Evolutionary conservation across 257 asterid species (phyloP), one percentile per base, ranked within the genome.

Genomic region (Solanum bukasovii): DNA sequence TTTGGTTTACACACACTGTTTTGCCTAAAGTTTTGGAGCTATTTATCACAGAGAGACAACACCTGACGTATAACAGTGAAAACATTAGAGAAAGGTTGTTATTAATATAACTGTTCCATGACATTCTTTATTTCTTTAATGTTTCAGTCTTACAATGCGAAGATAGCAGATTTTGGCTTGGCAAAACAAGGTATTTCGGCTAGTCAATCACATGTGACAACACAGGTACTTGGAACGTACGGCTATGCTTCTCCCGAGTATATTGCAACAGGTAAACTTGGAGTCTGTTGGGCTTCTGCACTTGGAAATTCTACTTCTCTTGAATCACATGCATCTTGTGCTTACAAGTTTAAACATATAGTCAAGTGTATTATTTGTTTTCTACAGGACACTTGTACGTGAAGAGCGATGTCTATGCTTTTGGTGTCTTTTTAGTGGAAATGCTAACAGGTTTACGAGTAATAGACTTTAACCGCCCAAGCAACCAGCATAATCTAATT

Each of bases 401-500:
- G 34, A 12, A 67, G 20, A 67, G 20, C 35, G 34, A 67, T 67
- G 73, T 67, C 20, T 67, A 67, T 67, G 2, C 34, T 67, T 67
- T 67, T 67, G 73, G 73, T 67, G 73, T 67, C 20, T 2, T 67
- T 67, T 67, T 67, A 25, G 73, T 27, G 73, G 73, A 67, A 67
- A n/a, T 67, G 34, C 73, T 67, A 67, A 12, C 20, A 25, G 35
- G 73, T 11, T 38, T 94, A 27, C 90, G 90, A 21, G 92, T 92
- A 5, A 87, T 94, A 7, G 96, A 95, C 87, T 1, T 44, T 2
- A 91, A 46, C 27, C 94, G 96, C 5, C 96, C 96, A 9, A 42
- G 33, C 1, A 90, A 89, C 73, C 93, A 94, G 72, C 93, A 90
- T 1, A 84, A 89, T 67, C 91, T 94, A 86, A 88, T 89, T 11